Base-by-base conservation (phyloP, 495 filamentous ascomycete species). In the Ramalina intermedia region DNA sequence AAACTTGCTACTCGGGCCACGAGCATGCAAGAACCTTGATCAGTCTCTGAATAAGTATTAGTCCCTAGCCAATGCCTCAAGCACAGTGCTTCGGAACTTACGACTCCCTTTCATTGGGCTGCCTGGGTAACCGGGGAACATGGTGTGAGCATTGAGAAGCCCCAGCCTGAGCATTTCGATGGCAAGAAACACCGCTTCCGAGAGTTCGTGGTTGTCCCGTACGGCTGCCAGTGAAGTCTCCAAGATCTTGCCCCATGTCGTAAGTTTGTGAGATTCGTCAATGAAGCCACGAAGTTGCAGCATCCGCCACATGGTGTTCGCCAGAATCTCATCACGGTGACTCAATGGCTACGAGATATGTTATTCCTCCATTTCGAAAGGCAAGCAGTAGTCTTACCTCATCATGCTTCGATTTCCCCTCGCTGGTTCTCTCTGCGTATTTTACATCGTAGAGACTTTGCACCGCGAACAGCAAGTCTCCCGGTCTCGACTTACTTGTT, bases 281-380 rank as follows among this genome's bases (percentile, higher is more conserved):
- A 91, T 68, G 55, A 94, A 96, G 9, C 78, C 87, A 41, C 89
- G 81, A 37, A 96, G 69, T 61, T 96, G 87, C 26, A 96, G 69
- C 63, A 94, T 90, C 37, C 86, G 78, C 82, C 86, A 94, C 43
- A 87, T 64, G 3, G 82, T 76, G 58, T 95, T 85, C 17, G 78
- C 76, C 11, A 81, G 63, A 42, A 96, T 75, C 54, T 94, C 76
- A n/a, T 82, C 72, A 49, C 75, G 71, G n/a, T 74, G 73, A 37
- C 69, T 69, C 11, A 84, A 58, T 18, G 68, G 64, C 59, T 66
- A 54, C 35, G 57, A 59, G 18, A 6, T 24, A 1, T 33, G 29
- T 33, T 33, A 33, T 9, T 3, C 29, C 29, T 33, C 12, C 29
- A 9, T 33, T 33, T 1, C 29, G 12, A 11, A 33, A 1, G 29